phyloP scores from a whole-genome alignment of 345 rosid species.

The Eucalyptus curtisii region DNA sequence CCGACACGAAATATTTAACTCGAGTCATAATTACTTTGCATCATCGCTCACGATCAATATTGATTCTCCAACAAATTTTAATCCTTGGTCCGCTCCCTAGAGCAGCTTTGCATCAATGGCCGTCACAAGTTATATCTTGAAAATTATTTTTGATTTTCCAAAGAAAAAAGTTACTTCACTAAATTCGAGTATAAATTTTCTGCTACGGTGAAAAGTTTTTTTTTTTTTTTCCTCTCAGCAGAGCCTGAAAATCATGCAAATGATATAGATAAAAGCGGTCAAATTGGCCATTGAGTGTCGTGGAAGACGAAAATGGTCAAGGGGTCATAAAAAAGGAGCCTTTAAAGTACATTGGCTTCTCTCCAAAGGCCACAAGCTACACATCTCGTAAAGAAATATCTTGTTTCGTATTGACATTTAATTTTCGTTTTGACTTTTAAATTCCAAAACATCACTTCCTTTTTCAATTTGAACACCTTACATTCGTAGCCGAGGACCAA shows the following conservation, averaged over 20 bases:
- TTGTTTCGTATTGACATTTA: not conserved
- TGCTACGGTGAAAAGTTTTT: accelerated
- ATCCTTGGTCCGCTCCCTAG: not conserved
- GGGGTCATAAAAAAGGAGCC: not conserved
- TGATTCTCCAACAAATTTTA: accelerated
- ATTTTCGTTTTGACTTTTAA: not conserved
- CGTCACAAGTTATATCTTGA: not conserved
- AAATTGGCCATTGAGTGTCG: not conserved
- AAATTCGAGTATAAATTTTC: accelerated
- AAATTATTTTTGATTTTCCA: not conserved
- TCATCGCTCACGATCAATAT: accelerated
- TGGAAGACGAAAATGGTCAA: not conserved
- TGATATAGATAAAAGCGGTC: not conserved
- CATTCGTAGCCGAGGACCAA: not conserved
- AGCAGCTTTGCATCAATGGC: not conserved
- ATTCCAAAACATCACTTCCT: not conserved
- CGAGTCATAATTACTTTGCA: not conserved
- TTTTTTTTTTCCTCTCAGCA: not conserved
- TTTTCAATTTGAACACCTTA: not conserved
- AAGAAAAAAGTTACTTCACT: not conserved
- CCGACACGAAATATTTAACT: accelerated
- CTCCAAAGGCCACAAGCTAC: not conserved
- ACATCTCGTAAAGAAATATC: not conserved
- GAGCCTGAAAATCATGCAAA: not conserved
- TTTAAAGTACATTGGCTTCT: not conserved